A percentile compares a stretch with the other conserved stretches of the same genome.
phyloP scores from a whole-genome alignment of 371 early-diverging fungal species.

The Haplosporangium sp. region DNA sequence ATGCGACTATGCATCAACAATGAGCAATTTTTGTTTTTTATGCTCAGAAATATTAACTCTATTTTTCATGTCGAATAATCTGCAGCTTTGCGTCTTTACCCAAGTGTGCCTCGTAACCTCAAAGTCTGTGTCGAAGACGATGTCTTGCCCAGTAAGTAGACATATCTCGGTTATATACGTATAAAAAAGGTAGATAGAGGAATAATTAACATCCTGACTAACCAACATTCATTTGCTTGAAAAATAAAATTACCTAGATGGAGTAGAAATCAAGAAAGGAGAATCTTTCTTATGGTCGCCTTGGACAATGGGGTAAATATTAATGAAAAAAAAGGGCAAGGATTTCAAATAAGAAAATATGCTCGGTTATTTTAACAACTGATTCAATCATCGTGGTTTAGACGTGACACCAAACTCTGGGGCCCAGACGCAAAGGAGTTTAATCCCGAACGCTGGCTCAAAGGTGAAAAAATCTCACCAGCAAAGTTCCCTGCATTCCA shows the following conservation, averaged over 20 bases:
- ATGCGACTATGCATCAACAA: background rate
- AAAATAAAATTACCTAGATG: conserved; percentile 53
- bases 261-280: conserved; percentile 69
- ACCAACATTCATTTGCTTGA: too few relatives aligned
- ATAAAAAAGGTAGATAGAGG: background rate
- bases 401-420: conserved; percentile 68
- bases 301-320: conserved; percentile 61
- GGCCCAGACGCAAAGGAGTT: conserved; percentile 70
- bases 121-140: conserved; percentile 78
- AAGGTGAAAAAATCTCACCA: conserved; percentile 50
- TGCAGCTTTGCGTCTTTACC: conserved; percentile 72
- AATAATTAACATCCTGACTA: too few relatives aligned
- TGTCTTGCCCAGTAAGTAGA: conserved; percentile 63
- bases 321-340: too few relatives aligned
- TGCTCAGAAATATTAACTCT: too few relatives aligned
- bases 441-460: conserved; percentile 74
- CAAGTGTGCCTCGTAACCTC: conserved; percentile 76
- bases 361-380: background rate
- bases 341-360: too few relatives aligned
- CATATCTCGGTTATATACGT: background rate
- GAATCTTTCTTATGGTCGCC: conserved; percentile 66
- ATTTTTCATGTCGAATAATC: background rate
- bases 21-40: too few relatives aligned
- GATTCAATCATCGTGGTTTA: background rate
- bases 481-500: conserved; percentile 56